phyloP scores from a whole-genome alignment of 129 eudicot species.

The Flaveria bidentis region DNA sequence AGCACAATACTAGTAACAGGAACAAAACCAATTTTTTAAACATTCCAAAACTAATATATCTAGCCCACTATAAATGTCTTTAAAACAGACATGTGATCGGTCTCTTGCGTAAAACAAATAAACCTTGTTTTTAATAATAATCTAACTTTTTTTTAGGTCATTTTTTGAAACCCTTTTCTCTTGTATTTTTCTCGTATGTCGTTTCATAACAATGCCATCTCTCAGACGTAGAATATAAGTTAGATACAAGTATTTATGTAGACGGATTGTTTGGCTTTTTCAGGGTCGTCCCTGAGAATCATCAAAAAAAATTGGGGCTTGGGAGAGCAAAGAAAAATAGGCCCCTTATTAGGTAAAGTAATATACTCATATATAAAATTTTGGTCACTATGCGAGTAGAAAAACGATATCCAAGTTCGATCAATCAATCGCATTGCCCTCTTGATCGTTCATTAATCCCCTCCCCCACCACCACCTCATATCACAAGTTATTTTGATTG shows the following conservation, averaged over 20 bases:
- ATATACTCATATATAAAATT: background rate
- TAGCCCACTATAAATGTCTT: conserved; percentile 69
- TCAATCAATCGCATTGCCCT: too few relatives aligned
- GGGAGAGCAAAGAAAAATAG: too few relatives aligned
- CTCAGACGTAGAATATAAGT: conserved; percentile 80
- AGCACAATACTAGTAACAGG: conserved; percentile 92
- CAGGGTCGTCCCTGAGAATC: too few relatives aligned
- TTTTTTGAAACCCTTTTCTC: conserved; percentile 27
- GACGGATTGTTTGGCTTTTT: conserved; percentile 67
- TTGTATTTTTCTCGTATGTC: conserved; percentile 67
- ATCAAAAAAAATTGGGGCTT: background rate
- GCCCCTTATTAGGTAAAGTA: too few relatives aligned
- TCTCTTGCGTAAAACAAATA: conserved; percentile 65
- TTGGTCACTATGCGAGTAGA: too few relatives aligned
- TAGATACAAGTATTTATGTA: conserved; percentile 67
- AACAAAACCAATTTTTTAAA: conserved; percentile 63
- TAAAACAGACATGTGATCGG: conserved; percentile 55
- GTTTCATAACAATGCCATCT: conserved; percentile 85
- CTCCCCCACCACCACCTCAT: too few relatives aligned
- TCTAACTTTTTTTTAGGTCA: conserved; percentile 74
- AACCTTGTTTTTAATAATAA: conserved; percentile 54
- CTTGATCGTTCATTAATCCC: too few relatives aligned
- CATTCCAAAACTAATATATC: conserved; percentile 74
- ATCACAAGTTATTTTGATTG: too few relatives aligned
- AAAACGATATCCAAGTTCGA: too few relatives aligned